Conservation (phyloP, 345 rosid genomes). For the Populus deltoides region DNA sequence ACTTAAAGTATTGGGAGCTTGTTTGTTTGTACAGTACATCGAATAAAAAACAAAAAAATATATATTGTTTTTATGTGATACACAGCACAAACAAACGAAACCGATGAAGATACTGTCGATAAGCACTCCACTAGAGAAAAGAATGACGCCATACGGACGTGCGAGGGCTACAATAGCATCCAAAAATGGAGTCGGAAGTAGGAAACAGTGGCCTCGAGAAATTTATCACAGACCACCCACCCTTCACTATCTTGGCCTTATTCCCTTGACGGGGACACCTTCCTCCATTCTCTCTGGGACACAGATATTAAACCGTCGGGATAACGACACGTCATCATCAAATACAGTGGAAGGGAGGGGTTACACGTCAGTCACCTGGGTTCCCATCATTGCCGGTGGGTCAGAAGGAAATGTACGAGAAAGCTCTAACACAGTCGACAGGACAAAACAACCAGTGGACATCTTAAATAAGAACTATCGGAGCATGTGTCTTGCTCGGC, state of each 20-base stretch:
- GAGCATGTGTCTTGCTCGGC: neutral
- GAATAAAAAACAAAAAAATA: too few species aligned
- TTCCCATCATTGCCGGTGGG: neutral
- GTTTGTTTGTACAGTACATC: too few species aligned
- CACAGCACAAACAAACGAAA: too few species aligned
- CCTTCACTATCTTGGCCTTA: neutral
- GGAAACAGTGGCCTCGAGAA: too few species aligned
- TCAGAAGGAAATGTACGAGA: conserved; percentile 22
- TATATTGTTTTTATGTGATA: too few species aligned
- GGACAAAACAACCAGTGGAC: neutral
- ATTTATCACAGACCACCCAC: too few species aligned
- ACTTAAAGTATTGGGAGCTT: too few species aligned
- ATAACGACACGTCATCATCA: conserved; percentile 10
- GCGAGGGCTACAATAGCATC: too few species aligned
- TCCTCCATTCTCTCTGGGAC: neutral
- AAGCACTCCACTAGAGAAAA: too few species aligned
- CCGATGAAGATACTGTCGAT: too few species aligned
- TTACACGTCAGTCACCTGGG: conserved; percentile 21
- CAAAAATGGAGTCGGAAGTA: too few species aligned
- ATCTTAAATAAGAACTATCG: neutral
- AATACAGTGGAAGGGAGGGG: neutral
- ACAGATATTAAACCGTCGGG: neutral
- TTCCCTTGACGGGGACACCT: neutral
- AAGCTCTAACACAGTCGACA: conserved; percentile 9
- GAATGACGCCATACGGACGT: too few species aligned